phyloP scores from a whole-genome alignment of 2,329 filamentous ascomycete species.

The Corynespora cassiicola region DNA sequence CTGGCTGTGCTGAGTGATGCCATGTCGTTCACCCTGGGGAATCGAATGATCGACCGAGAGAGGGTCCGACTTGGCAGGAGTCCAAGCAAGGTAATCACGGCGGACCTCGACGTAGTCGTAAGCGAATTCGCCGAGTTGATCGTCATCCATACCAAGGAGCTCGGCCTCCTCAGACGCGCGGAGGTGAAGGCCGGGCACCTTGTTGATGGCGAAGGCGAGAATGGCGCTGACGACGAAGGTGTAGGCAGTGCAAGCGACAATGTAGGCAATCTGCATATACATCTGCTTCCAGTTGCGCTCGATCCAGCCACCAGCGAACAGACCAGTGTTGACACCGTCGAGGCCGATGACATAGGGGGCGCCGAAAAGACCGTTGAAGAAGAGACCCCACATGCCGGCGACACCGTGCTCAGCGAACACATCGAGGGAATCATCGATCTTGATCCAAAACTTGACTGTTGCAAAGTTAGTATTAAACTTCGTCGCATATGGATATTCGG shows the following conservation, averaged over 20 bases:
- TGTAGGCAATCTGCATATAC: slow-evolving; percentile 81
- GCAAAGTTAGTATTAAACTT: slow-evolving; percentile 21
- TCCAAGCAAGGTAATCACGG: slow-evolving; percentile 88
- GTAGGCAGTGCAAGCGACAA: slow-evolving; percentile 70
- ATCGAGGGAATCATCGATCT: slow-evolving; percentile 86
- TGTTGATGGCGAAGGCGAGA: slow-evolving; percentile 77
- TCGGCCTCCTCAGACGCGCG: slow-evolving; percentile 83
- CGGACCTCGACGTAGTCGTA: slow-evolving; percentile 92
- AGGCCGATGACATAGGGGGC: slow-evolving; percentile 76
- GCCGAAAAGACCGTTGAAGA: slow-evolving; percentile 79
- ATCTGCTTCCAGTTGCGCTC: slow-evolving; percentile 76
- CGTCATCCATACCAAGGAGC: slow-evolving; percentile 86
- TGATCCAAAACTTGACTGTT: slow-evolving; percentile 74
- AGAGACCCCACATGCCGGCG: slow-evolving; percentile 80
- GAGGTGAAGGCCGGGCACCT: slow-evolving; percentile 78
- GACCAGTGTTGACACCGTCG: slow-evolving; percentile 74
- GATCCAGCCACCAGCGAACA: slow-evolving; percentile 71
- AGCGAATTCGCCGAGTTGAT: slow-evolving; percentile 88
- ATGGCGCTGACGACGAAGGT: slow-evolving; percentile 76
- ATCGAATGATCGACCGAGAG: slow-evolving; percentile 64
- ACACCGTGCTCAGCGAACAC: slow-evolving; percentile 90
- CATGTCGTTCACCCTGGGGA: slow-evolving; percentile 71
- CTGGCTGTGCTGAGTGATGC: slow-evolving; percentile 73
- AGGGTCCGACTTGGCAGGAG: slow-evolving; percentile 73
- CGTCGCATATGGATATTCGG: too few relatives aligned